A percentile compares a stretch with the other conserved stretches of the same genome.
These are phyloP conservation scores for Ustulina deusta DNA, from an alignment of 2,329 filamentous ascomycete genomes.

Conservation along the genomic window DNA sequence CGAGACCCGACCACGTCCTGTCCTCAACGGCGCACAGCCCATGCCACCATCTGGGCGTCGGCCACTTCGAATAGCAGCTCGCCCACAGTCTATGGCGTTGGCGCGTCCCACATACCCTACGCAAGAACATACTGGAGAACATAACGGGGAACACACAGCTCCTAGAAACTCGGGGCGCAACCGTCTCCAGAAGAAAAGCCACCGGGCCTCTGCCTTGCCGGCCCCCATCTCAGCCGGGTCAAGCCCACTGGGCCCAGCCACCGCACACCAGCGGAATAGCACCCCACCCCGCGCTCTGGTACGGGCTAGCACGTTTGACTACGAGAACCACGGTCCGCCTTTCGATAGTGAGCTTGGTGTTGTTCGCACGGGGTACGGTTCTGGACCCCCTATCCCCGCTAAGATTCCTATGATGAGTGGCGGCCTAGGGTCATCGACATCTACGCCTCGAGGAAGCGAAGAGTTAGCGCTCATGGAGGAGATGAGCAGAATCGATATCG, in stretches of 20 bases:
- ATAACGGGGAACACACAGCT: constrained; percentile 54
- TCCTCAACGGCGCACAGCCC: constrained; percentile 65
- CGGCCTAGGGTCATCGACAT: constrained; percentile 45
- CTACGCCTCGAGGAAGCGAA: constrained; percentile 54
- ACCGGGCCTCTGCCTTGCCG: constrained; percentile 59
- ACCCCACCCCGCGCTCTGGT: constrained; percentile 59
- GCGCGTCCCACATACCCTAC: constrained; percentile 48
- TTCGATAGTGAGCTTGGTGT: constrained; percentile 50
- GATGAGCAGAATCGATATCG: constrained; percentile 75
- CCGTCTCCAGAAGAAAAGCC: constrained; percentile 73
- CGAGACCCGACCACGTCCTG: constrained; percentile 57
- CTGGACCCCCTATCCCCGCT: constrained; percentile 73
- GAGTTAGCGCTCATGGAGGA: constrained; percentile 76
- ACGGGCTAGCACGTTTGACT: constrained; percentile 65
- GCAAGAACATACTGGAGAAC: constrained; percentile 52
- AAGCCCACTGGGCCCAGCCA: constrained; percentile 65
- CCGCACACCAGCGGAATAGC: constrained; percentile 64
- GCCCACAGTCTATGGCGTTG: constrained; percentile 62
- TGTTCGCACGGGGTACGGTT: constrained; percentile 50
- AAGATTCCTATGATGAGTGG: constrained; percentile 71
- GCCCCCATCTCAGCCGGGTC: constrained; percentile 55
- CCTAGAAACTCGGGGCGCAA: constrained; percentile 61
- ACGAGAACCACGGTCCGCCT: constrained; percentile 63
- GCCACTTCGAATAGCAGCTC: constrained; percentile 62
- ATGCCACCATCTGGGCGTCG: constrained; percentile 64